Base-by-base conservation (phyloP, 148 eudicot genomes). In the Agrostemma githago region DNA sequence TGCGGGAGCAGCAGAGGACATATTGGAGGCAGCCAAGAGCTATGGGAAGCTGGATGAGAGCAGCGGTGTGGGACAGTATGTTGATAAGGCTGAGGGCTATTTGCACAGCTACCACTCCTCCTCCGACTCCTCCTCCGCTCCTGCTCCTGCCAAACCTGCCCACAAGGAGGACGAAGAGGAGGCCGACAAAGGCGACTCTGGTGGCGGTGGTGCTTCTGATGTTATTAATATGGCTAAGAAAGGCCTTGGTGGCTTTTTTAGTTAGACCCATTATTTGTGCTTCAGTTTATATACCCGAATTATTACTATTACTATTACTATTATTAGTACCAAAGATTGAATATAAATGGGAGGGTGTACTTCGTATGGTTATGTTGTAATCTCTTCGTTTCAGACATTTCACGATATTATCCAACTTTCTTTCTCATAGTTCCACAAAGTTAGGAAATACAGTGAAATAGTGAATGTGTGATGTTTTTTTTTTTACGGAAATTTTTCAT, bases 41-140 rank as follows among this genome's bases (percentile, higher is more conserved):
- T 82, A 81, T 21, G 89, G 86, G 0, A 84, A 85, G 41, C 62
- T 89, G 1, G 89, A 84, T 6, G 85, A 84, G 3, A 77, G 17
- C 6, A 48, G 44, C 5, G 81, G 84, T 2, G 44, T 78, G 1
- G 93, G 90, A 0, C 75, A 82, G 66, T 82, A 83, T 65, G 48
- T 87, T 19, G 81, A 67, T 46, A 82, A 87, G 77, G 90, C 93
- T 5, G 85, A 85, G 79, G 78, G 63, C 19, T 87, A 87, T 75
- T 84, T 89, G 38, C 85, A 85, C 51, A 8, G 74, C 12, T 76
- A 69, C 58, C 74, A 77, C 48, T 6, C 77, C 48, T 6, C 77
- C 15, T 5, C 78, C 5, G 34, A 70, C 34, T 20, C 61, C 8
- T 58, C 83, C 56, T 53, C 64, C 19, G 64, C 34, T 26, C 34